Percentiles rank a stretch among this genome's conserved stretches.
phyloP scores from a whole-genome alignment of 2,329 filamentous ascomycete genomes.

The Magnaporthiopsis incrustans region DNA sequence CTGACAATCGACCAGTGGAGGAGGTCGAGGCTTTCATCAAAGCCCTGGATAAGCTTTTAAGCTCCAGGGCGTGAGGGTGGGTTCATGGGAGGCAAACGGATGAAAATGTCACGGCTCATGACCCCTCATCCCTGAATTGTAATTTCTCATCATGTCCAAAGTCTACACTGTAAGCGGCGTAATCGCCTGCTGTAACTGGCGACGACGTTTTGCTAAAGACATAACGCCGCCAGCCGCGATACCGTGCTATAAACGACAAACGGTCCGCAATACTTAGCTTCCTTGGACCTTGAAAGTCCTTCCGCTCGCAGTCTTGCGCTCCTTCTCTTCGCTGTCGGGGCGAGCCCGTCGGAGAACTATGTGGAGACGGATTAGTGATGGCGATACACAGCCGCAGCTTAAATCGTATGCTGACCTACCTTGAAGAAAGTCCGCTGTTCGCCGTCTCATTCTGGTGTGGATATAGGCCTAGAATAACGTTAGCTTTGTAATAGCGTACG shows the following conservation, averaged over 20 bases:
- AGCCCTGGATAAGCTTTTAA: constrained; percentile 34
- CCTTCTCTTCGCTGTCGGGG: constrained; percentile 93
- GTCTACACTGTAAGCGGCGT: background rate
- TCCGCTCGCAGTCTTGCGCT: constrained; percentile 95
- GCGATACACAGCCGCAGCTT: no score
- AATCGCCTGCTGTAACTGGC: background rate
- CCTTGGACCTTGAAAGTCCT: constrained; percentile 64
- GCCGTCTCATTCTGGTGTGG: constrained; percentile 93
- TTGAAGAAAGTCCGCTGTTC: constrained; percentile 97
- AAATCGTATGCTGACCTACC: constrained; percentile 42
- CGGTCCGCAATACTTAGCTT: background rate
- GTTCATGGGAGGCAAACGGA: background rate
- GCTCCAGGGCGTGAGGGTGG: background rate
- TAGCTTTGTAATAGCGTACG: background rate
- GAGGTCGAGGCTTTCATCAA: constrained; percentile 46
- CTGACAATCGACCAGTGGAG: constrained; percentile 30
- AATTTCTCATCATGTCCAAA: background rate
- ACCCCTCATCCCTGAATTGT: background rate
- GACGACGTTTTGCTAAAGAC: background rate
- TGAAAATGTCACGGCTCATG: background rate
- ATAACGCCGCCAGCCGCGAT: background rate
- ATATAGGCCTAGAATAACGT: constrained; percentile 66
- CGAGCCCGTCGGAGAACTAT: constrained; percentile 89
- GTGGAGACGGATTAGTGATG: constrained; percentile 11
- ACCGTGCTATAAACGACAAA: background rate